Evolutionary conservation across 2,329 filamentous ascomycete species (phyloP), one percentile per base, ranked within the genome.

Genomic region (Hypomyces rosellus): DNA sequence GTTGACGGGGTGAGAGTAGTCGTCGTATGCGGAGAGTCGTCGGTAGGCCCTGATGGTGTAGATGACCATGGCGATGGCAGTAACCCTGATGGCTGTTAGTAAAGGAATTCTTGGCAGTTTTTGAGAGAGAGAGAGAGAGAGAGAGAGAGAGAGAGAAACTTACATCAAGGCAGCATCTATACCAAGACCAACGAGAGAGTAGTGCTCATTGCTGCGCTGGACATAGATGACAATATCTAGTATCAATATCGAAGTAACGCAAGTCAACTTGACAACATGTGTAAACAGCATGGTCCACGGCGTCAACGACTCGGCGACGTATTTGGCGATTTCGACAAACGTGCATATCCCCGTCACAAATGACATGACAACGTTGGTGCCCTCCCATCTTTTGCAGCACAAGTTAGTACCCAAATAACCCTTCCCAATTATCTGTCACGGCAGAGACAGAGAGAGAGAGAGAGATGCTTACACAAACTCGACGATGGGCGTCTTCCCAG

Each of bases 261-360:
- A 70, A 0, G 71, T 68, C 40, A 76, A 54, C 56, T 80, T 81
- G 58, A 81, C 55, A 50, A 74, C 62, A 52, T 78, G 74, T 15
- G 72, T 73, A 54, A 75, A 73, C 3, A 81, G 63, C 67, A 82
- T 72, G 5, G 72, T 73, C 62, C 77, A 74, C 2, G 78, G 78
- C 11, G 78, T 81, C 48, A 82, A 61, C 1, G 72, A 69, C 60
- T 80, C 76, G 30, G 71, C 66, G 44, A 70, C 67, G 51, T 69
- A 73, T 55, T 67, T 73, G 40, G 67, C 70, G 33, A 79, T 68
- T 54, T 78, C 74, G 51, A 75, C 58, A 39, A 74, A 61, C 13
- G 70, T 77, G 60, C 76, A 69, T 33, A 74, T 34, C 5, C 77
- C 69, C 1, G 73, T 70, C 36, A 77, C 52, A 22, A 74, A 61